Percentiles rank a stretch among this genome's conserved stretches.
Conservation (phyloP, 2,329 filamentous ascomycete species). For the Phyllosticta citriasiana region DNA sequence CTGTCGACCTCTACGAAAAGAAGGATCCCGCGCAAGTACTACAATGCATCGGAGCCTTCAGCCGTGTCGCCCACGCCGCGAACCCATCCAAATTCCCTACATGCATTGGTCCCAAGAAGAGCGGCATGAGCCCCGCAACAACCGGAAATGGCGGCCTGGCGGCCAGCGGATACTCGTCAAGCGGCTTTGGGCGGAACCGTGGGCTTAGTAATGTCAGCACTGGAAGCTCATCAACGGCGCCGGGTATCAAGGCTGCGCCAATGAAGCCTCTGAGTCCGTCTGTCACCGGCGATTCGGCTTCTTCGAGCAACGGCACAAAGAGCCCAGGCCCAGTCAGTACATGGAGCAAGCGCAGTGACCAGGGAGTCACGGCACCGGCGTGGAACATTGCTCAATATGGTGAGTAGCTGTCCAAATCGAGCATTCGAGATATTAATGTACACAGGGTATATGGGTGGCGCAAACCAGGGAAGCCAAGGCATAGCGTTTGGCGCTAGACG, state of each 20-base stretch:
- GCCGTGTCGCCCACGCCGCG: slow-evolving; percentile 66
- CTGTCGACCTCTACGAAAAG: slow-evolving; percentile 87
- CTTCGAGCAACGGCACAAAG: slow-evolving; percentile 41
- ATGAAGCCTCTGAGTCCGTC: slow-evolving; percentile 35
- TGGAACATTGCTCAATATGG: slow-evolving; percentile 98
- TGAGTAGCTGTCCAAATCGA: background rate
- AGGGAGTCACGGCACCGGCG: slow-evolving; percentile 71
- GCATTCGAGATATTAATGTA: background rate
- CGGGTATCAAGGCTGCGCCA: slow-evolving; percentile 14
- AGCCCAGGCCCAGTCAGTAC: slow-evolving; percentile 58
- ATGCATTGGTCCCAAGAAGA: slow-evolving; percentile 63
- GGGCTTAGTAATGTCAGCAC: slow-evolving; percentile 24
- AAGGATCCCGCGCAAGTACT: slow-evolving; percentile 95
- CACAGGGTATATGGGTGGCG: slow-evolving; percentile 80
- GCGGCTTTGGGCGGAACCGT: slow-evolving; percentile 21
- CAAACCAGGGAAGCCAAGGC: slow-evolving; percentile 89
- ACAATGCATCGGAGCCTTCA: slow-evolving; percentile 87
- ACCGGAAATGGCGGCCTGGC: slow-evolving; percentile 23
- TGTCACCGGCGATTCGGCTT: slow-evolving; percentile 46
- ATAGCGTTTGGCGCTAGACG: slow-evolving; percentile 84
- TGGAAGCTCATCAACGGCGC: slow-evolving; percentile 26
- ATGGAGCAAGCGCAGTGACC: slow-evolving; percentile 81
- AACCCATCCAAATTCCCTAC: slow-evolving; percentile 66
- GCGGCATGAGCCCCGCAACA: slow-evolving; percentile 32
- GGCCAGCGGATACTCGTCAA: slow-evolving; percentile 14